Conservation (phyloP, 371 early-diverging fungal genomes). For the Rhizopus arrhizus region DNA sequence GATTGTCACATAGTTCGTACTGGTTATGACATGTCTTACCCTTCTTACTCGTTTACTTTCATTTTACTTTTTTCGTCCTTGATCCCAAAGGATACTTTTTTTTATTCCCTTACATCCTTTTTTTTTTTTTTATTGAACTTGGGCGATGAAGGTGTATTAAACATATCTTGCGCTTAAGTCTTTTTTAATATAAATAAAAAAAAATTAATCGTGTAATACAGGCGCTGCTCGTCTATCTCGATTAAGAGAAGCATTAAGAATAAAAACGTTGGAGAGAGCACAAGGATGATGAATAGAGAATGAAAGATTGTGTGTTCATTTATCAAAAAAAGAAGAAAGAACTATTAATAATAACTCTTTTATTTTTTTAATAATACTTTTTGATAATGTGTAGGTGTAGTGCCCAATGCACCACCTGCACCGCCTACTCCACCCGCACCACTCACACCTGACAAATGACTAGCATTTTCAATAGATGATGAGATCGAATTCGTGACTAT, state of each 20-base stretch:
- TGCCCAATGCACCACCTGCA: conserved; percentile 18
- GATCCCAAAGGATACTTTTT: no score
- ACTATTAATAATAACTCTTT: conserved; percentile 28
- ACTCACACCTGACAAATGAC: conserved; percentile 37
- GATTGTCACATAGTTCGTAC: no score
- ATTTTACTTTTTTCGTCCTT: no score
- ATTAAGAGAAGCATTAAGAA: conserved; percentile 70
- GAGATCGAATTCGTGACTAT: background rate
- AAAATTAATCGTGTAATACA: conserved; percentile 63
- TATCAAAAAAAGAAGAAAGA: conserved; percentile 57
- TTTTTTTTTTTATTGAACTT: no score
- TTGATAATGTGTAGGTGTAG: conserved; percentile 1
- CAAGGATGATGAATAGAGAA: conserved; percentile 71
- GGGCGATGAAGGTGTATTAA: no score
- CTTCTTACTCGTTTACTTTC: no score
- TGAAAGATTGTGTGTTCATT: conserved; percentile 50
- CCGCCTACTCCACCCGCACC: conserved; percentile 20
- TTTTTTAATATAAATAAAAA: no score
- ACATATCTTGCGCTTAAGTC: no score
- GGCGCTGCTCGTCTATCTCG: conserved; percentile 91
- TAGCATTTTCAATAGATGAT: conserved; percentile 13
- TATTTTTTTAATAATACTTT: background rate
- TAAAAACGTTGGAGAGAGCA: conserved; percentile 79
- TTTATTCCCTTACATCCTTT: no score
- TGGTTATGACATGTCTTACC: no score